Evolutionary conservation across 805 yeast species (phyloP), one percentile per base, ranked within the genome.

Genomic region (Kuraishia cidri): DNA sequence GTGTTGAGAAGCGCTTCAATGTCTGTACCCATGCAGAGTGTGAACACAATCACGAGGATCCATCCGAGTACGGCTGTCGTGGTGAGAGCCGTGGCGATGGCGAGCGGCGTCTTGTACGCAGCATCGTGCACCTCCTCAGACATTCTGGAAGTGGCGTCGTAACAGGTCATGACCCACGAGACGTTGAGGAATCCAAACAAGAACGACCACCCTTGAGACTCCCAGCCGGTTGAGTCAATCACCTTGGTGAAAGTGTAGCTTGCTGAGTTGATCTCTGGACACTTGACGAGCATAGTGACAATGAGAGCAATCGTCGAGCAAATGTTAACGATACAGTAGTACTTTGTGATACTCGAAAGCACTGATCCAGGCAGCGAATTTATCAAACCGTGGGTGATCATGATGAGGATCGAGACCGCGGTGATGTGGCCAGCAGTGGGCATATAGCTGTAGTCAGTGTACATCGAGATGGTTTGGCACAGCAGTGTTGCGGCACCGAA

Each of bases 121-220:
- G 83, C 79, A 37, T 67, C 61, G 35, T 62, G 58, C 37, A 73
- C 66, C 46, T 71, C 76, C 46, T 71, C 78, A 4, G 72, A 58
- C 64, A 71, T 67, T 54, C 72, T 69, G 29, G 72, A 63, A 23
- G 71, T 65, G 17, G 75, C 69, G 48, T 71, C 77, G 44, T 70
- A 71, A 20, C 72, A 65, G 18, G 76, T 73, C 61, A 70, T 70
- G 37, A 74, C 73, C 77, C 78, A 71, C 26, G 73, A 62, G 12
- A 68, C 72, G 25, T 74, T 74, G 50, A 68, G 58, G 65, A 71
- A 70, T n/a, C 72, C 66, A 37, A 68, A 68, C 44, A 73, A 47
- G 47, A 72, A 73, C 4, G 77, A 66, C 69, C 76, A 73, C 4
- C 79, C 79, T 30, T 59, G 56, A 4, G 56, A 47, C 16, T 58